These are phyloP conservation scores for Xylaria sp. DNA, from an alignment of 2,329 filamentous ascomycete species.

Conservation along the genomic window DNA sequence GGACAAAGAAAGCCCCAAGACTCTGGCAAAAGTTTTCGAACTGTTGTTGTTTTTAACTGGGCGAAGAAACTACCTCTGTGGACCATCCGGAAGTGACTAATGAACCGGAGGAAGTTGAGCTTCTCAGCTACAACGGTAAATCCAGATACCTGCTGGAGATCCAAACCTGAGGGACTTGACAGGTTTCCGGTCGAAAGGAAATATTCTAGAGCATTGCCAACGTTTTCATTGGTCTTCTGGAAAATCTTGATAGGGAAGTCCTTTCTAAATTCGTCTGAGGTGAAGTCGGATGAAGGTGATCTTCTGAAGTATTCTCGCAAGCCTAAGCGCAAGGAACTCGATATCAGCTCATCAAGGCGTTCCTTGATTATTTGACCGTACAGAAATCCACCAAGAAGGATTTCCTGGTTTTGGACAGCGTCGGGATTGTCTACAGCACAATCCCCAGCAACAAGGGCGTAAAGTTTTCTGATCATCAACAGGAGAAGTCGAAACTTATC, in stretches of 20 bases:
- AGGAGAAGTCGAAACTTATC: conserved; percentile 96
- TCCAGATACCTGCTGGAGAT: conserved; percentile 92
- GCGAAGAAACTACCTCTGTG: conserved; percentile 99
- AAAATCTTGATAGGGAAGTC: conserved; percentile 85
- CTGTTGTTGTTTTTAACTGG: conserved; percentile 95
- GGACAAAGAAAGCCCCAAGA: conserved; percentile 99
- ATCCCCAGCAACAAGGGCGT: conserved; percentile 90
- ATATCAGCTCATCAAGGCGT: conserved; percentile 87
- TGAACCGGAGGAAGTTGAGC: conserved; percentile 98
- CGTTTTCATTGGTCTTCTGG: conserved; percentile 83
- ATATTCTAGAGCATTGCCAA: conserved; percentile 89
- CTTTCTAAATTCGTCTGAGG: conserved; percentile 78
- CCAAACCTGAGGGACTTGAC: conserved; percentile 88
- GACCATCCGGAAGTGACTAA: conserved; percentile 99
- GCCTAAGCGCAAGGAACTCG: conserved; percentile 61
- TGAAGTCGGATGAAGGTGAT: conserved; percentile 75
- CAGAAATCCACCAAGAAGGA: conserved; percentile 90
- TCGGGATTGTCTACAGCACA: conserved; percentile 96
- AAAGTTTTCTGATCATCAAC: conserved; percentile 97
- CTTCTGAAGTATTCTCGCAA: conserved; percentile 68
- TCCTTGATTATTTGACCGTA: conserved; percentile 98
- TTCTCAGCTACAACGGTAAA: conserved; percentile 98
- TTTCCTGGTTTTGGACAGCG: conserved; percentile 95
- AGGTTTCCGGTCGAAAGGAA: conserved; percentile 97
- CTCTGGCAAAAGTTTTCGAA: conserved; percentile 93